A percentile compares a stretch with the other conserved stretches of the same genome.
Evolutionary conservation across 2,329 filamentous ascomycete genomes (phyloP).

Genomic region (Plenodomus lindquistii): DNA sequence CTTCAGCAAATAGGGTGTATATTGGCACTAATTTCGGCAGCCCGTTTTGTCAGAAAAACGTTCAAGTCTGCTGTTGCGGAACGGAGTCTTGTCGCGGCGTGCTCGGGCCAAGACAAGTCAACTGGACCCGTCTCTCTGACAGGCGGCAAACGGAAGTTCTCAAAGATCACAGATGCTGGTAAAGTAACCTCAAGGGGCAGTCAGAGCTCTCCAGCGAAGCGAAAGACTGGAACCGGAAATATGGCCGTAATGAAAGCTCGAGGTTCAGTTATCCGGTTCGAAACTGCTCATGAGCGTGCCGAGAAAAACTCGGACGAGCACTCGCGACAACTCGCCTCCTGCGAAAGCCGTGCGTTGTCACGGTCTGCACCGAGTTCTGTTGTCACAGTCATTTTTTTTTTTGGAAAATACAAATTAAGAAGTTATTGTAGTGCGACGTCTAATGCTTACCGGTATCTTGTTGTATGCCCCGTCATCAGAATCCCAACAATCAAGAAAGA

Average conservation of each 20-base stretch:
- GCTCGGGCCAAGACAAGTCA: slow-evolving; percentile 54
- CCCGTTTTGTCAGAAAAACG: slow-evolving; percentile 60
- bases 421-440: no score
- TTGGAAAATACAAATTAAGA: no score
- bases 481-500: no score
- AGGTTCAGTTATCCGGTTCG: slow-evolving; percentile 24
- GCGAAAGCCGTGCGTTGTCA: slow-evolving; percentile 37
- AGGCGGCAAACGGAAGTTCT: slow-evolving; percentile 42
- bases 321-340: slow-evolving; percentile 37
- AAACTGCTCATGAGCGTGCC: slow-evolving; percentile 29
- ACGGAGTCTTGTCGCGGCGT: slow-evolving; percentile 64
- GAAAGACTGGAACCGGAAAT: slow-evolving; percentile 22
- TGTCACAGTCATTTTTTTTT: no score
- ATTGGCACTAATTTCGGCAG: slow-evolving; percentile 12
- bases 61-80: slow-evolving; percentile 67
- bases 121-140: slow-evolving; percentile 32
- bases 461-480: no score
- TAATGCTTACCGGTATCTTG: no score
- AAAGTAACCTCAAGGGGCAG: slow-evolving; percentile 24
- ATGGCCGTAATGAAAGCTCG: slow-evolving; percentile 27
- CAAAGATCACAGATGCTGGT: slow-evolving; percentile 30
- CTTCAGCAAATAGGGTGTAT: background rate
- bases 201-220: slow-evolving; percentile 38
- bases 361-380: slow-evolving; percentile 29
- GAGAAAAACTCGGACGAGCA: slow-evolving; percentile 31